Evolutionary conservation across 257 asterid species (phyloP).

Genomic region (Solanum chilense): DNA sequence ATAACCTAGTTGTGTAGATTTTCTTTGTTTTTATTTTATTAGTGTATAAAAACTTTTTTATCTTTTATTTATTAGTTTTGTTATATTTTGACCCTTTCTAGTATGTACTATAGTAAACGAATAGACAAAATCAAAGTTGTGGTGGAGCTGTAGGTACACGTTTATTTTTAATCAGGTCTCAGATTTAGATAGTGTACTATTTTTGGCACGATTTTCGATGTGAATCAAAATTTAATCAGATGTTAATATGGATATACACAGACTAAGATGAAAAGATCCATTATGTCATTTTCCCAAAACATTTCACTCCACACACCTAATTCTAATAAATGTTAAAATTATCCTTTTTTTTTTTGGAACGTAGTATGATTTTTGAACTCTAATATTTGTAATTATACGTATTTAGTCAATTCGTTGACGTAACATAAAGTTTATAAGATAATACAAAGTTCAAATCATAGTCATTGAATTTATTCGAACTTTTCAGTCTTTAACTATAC

Average conservation of each 20-base stretch:
- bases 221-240: no score
- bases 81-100: neutral
- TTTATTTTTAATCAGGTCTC: no score
- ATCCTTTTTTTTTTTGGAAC: neutral
- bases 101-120: neutral
- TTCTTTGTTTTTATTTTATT: neutral
- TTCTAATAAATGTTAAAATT: neutral
- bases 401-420: neutral
- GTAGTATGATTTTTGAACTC: neutral
- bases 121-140: neutral
- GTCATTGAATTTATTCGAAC: neutral
- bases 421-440: neutral
- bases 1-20: neutral
- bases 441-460: neutral
- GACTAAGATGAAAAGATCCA: no score
- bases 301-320: neutral
- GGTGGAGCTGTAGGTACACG: no score
- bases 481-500: neutral
- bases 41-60: neutral
- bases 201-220: rapidly evolving
- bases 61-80: neutral
- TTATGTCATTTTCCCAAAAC: neutral
- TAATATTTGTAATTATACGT: neutral
- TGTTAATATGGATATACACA: no score
- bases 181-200: no score